Conservation (phyloP, 768 basidiomycete species). For the Auricularia sp. region DNA sequence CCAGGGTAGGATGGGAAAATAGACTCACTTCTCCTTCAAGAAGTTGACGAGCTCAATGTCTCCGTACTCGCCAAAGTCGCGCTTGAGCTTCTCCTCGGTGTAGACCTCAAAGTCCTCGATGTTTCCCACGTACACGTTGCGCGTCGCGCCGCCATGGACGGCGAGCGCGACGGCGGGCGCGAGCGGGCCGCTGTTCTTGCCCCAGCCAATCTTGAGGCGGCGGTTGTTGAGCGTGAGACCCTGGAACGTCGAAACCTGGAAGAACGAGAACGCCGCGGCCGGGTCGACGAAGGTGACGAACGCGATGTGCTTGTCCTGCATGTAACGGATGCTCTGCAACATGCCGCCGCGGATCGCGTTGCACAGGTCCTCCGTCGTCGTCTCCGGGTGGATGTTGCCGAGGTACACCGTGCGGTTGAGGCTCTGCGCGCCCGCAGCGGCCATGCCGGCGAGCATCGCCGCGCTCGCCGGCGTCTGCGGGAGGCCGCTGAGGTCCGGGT, state of each 20-base stretch:
- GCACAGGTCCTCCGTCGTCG: slow-evolving; percentile 88
- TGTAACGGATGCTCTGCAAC: slow-evolving; percentile 86
- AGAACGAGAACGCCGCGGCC: slow-evolving; percentile 86
- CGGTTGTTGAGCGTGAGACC: slow-evolving; percentile 89
- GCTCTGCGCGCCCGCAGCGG: slow-evolving; percentile 33
- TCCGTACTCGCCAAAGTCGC: slow-evolving; percentile 92
- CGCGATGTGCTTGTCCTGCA: slow-evolving; percentile 96
- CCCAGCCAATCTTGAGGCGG: slow-evolving; percentile 95
- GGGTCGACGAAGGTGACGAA: slow-evolving; percentile 97
- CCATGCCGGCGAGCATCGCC: slow-evolving; percentile 17
- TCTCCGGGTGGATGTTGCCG: slow-evolving; percentile 95
- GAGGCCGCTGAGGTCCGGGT: slow-evolving; percentile 32
- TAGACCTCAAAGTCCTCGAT: slow-evolving; percentile 93
- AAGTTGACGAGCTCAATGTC: slow-evolving; percentile 97
- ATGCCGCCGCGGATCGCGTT: slow-evolving; percentile 96
- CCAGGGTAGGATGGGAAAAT: background rate
- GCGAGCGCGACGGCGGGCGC: slow-evolving; percentile 76
- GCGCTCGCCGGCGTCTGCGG: slow-evolving; percentile 17
- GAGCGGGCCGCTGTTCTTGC: slow-evolving; percentile 86
- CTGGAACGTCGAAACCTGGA: slow-evolving; percentile 82
- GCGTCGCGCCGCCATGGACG: slow-evolving; percentile 85
- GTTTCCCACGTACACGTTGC: slow-evolving; percentile 94
- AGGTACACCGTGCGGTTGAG: slow-evolving; percentile 92
- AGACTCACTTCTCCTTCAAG: slow-evolving; percentile 79
- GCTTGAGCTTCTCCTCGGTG: slow-evolving; percentile 78